Conservation (phyloP, 83 land plant species). For the Larix sibirica region DNA sequence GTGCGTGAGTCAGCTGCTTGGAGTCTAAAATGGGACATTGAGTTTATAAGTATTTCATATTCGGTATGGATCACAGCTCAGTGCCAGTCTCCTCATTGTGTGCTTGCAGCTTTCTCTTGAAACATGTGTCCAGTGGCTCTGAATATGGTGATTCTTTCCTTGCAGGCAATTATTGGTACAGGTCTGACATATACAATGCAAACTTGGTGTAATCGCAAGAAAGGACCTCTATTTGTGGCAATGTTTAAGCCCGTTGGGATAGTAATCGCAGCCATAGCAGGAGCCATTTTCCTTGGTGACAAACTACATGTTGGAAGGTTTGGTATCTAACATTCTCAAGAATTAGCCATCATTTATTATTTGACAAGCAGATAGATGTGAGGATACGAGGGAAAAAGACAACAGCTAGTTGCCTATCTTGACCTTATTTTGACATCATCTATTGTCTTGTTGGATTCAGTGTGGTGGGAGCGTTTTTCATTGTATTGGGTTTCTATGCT, state of each 20-base stretch:
- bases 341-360: background rate
- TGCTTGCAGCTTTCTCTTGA: conserved; percentile 1
- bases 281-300: conserved; percentile 33
- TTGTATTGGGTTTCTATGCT: conserved; percentile 5
- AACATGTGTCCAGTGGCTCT: background rate
- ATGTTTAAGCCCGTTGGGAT: conserved; percentile 51
- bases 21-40: conserved; percentile 24
- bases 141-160: background rate
- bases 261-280: conserved; percentile 25
- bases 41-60: conserved; percentile 30
- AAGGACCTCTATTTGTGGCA: conserved; percentile 49
- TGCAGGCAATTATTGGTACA: conserved; percentile 38
- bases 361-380: background rate
- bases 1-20: conserved; percentile 27
- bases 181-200: conserved; percentile 23
- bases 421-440: background rate
- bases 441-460: background rate
- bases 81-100: background rate
- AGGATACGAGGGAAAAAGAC: background rate
- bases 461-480: conserved; percentile 14
- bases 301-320: conserved; percentile 51
- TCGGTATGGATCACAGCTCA: conserved; percentile 23
- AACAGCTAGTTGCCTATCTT: background rate
- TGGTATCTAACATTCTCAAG: background rate
- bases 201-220: conserved; percentile 40